phyloP scores from a whole-genome alignment of 2,329 filamentous ascomycete genomes.

The Fusarium sp. region DNA sequence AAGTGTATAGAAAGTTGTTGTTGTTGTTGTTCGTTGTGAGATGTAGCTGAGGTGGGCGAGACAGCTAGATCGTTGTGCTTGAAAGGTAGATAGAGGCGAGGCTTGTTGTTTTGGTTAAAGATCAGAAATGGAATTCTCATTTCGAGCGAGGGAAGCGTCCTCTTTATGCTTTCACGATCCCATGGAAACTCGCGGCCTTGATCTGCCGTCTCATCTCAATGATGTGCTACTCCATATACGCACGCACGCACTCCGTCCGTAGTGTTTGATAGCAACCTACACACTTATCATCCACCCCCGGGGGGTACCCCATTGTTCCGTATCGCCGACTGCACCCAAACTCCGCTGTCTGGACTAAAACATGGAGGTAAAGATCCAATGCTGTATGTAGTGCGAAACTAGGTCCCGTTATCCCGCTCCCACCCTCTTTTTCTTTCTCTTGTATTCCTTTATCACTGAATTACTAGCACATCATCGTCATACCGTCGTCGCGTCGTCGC shows the following conservation, averaged over 20 bases:
- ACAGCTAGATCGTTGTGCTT: conserved; percentile 36
- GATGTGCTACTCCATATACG: conserved; percentile 15
- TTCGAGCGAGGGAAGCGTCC: conserved; percentile 43
- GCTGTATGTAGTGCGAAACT: conserved; percentile 7
- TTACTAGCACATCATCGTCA: conserved; percentile 21
- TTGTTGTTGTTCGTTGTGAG: conserved; percentile 14
- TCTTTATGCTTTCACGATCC: conserved; percentile 46
- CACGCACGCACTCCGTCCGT: conserved; percentile 18
- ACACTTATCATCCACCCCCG: conserved; percentile 17
- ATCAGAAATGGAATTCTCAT: conserved; percentile 13
- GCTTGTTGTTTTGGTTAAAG: conserved; percentile 36
- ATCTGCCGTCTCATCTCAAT: conserved; percentile 30
- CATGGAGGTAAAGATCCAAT: background rate
- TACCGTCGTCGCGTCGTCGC: conserved; percentile 20
- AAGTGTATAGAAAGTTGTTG: conserved; percentile 8
- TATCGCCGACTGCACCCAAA: conserved; percentile 34
- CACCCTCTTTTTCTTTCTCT: background rate
- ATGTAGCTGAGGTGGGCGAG: conserved; percentile 44
- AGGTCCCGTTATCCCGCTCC: conserved; percentile 38
- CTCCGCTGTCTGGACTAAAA: background rate
- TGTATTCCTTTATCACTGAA: background rate
- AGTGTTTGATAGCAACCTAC: background rate
- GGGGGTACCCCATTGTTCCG: conserved; percentile 34
- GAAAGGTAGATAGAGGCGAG: conserved; percentile 22
- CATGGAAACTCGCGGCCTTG: conserved; percentile 9